Percentiles rank a stretch among this genome's conserved stretches.
These are phyloP conservation scores for Exophiala dermatitidis DNA, from an alignment of 2,329 filamentous ascomycete genomes.

Conservation along the genomic window DNA sequence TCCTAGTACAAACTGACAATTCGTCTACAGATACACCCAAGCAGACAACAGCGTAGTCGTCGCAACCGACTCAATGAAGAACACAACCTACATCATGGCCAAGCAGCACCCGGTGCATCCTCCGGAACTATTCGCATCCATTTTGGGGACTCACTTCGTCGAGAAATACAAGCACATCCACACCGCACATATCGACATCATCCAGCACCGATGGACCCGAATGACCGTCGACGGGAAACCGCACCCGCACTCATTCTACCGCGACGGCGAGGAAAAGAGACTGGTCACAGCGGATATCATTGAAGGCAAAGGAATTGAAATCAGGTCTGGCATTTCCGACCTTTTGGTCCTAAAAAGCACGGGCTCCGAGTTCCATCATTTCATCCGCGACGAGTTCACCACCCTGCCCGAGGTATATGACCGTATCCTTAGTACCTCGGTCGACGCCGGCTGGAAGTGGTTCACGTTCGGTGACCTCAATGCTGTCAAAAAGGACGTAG, in stretches of 20 bases:
- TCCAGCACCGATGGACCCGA: slow-evolving; percentile 85
- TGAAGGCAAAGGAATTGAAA: slow-evolving; percentile 61
- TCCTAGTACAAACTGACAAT: slow-evolving; percentile 7
- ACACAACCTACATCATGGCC: slow-evolving; percentile 90
- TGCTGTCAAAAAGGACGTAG: slow-evolving; percentile 57
- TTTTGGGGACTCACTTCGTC: slow-evolving; percentile 82
- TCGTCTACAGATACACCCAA: slow-evolving; percentile 65
- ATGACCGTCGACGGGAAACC: slow-evolving; percentile 79
- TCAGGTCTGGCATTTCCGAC: slow-evolving; percentile 71
- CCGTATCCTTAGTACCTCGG: slow-evolving; percentile 87
- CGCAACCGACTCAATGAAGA: slow-evolving; percentile 96
- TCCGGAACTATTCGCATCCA: slow-evolving; percentile 82
- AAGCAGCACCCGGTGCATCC: slow-evolving; percentile 89
- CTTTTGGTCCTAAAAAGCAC: slow-evolving; percentile 93
- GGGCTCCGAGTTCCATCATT: slow-evolving; percentile 90
- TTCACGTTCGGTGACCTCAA: slow-evolving; percentile 58
- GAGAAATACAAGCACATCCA: slow-evolving; percentile 82
- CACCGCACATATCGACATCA: slow-evolving; percentile 70
- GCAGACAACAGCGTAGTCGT: slow-evolving; percentile 95
- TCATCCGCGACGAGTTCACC: slow-evolving; percentile 87
- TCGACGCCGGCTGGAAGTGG: slow-evolving; percentile 85
- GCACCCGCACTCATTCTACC: slow-evolving; percentile 90
- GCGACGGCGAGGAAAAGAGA: slow-evolving; percentile 81
- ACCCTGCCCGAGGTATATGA: slow-evolving; percentile 87
- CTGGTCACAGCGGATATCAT: slow-evolving; percentile 67